Percentiles rank a stretch among this genome's conserved stretches.
These are phyloP conservation scores for Noccaea bulbosa DNA, from an alignment of 345 rosid genomes.

Conservation along the genomic window DNA sequence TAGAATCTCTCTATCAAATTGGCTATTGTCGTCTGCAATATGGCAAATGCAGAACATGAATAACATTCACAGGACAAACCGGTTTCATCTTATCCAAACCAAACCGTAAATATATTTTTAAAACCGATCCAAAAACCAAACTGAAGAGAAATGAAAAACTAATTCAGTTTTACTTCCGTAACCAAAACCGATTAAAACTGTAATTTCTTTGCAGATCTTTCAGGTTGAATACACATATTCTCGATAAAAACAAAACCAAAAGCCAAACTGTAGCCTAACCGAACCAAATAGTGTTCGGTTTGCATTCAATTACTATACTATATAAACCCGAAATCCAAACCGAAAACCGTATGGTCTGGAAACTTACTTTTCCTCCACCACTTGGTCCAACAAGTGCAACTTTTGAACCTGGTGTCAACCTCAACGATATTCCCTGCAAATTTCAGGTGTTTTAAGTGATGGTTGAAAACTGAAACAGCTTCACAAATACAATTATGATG, in stretches of 20 bases:
- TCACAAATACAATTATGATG: not conserved
- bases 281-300: too few relatives aligned
- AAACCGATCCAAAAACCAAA: too few relatives aligned
- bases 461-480: not conserved
- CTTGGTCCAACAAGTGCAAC: constrained; percentile 97
- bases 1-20: constrained; percentile 90
- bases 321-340: too few relatives aligned
- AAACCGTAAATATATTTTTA: too few relatives aligned
- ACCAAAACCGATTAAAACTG: not conserved
- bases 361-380: constrained; percentile 92
- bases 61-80: too few relatives aligned
- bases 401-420: constrained; percentile 82
- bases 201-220: not conserved
- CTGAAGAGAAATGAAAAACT: too few relatives aligned
- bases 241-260: not conserved
- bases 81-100: too few relatives aligned
- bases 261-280: not conserved
- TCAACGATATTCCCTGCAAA: constrained; percentile 80
- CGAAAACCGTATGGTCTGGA: constrained; percentile 2
- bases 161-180: too few relatives aligned
- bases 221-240: not conserved
- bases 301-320: too few relatives aligned
- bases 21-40: constrained; percentile 88
- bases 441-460: not conserved
- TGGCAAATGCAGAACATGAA: not conserved